A percentile compares a stretch with the other conserved stretches of the same genome.
Conservation (phyloP, 2,329 filamentous ascomycete genomes). For the Claviceps humidiphila region DNA sequence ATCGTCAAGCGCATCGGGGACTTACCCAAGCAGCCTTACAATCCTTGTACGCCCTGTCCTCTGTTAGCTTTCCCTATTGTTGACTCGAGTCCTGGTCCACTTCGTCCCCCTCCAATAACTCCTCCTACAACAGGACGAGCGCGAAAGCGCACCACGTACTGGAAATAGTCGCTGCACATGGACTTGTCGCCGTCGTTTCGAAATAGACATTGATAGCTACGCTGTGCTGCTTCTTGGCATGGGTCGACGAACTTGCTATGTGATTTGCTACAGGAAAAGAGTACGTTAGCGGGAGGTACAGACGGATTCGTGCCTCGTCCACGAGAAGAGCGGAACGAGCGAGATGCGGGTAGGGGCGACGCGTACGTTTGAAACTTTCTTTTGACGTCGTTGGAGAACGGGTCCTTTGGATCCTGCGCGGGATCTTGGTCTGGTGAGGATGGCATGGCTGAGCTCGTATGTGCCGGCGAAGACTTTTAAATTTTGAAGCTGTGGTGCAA, state of each 20-base stretch:
- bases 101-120: too few species aligned
- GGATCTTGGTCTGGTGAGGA: constrained; percentile 5
- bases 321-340: background rate
- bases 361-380: constrained; percentile 51
- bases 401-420: constrained; percentile 25
- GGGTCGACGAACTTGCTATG: constrained; percentile 89
- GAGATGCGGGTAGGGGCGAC: background rate
- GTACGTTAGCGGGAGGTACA: background rate
- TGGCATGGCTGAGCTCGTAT: background rate
- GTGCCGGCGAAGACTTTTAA: background rate
- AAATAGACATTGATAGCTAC: constrained; percentile 77
- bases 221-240: constrained; percentile 80
- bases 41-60: constrained; percentile 71
- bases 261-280: constrained; percentile 50
- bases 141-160: constrained; percentile 43
- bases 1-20: background rate
- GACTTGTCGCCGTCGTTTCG: constrained; percentile 74
- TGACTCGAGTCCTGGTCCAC: background rate
- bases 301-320: too few species aligned
- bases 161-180: constrained; percentile 94
- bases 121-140: too few species aligned
- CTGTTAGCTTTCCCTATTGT: constrained; percentile 8
- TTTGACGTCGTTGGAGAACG: constrained; percentile 47
- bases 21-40: constrained; percentile 91
- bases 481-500: background rate